Percentiles rank a stretch among this genome's conserved stretches.
Conservation (phyloP, 495 filamentous ascomycete genomes). For the Neurospora sp. region DNA sequence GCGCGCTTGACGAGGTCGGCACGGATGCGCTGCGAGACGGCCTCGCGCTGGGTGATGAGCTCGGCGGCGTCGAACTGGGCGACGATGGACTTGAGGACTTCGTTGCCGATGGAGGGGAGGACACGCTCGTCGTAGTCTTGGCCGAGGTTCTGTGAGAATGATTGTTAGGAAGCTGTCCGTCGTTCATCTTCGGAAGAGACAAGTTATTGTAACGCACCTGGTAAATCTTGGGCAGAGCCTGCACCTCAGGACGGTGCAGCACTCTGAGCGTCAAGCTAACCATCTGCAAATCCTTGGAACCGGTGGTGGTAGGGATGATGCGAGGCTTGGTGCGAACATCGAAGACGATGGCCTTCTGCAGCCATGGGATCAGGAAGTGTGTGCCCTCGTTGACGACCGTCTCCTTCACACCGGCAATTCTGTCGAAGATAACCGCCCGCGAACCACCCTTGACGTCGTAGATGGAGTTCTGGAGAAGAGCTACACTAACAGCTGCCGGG, state of each 20-base stretch:
- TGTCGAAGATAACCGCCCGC: conserved; percentile 96
- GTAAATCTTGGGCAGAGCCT: conserved; percentile 91
- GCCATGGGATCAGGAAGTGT: conserved; percentile 92
- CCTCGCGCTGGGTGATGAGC: conserved; percentile 97
- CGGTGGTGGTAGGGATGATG: conserved; percentile 96
- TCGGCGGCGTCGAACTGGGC: conserved; percentile 99
- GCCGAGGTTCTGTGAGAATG: conserved; percentile 53
- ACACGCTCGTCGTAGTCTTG: conserved; percentile 99
- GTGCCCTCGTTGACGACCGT: conserved; percentile 90
- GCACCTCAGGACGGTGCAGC: conserved; percentile 88
- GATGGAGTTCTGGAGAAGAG: conserved; percentile 61
- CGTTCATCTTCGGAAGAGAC: not conserved
- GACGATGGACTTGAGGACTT: conserved; percentile 98
- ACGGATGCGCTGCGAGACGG: conserved; percentile 91
- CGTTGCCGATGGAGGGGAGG: conserved; percentile 98
- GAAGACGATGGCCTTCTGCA: conserved; percentile 90
- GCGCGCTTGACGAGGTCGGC: conserved; percentile 90
- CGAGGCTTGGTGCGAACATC: conserved; percentile 96
- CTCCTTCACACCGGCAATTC: conserved; percentile 85
- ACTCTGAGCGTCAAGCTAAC: conserved; percentile 96
- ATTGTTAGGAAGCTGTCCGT: not conserved
- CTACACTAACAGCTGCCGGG: conserved; percentile 54
- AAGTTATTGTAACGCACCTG: conserved; percentile 51
- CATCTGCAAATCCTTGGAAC: conserved; percentile 99
- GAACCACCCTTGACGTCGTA: conserved; percentile 96